Base-by-base conservation (phyloP, 805 yeast species). In the Nakazawaea anatomiae region DNA sequence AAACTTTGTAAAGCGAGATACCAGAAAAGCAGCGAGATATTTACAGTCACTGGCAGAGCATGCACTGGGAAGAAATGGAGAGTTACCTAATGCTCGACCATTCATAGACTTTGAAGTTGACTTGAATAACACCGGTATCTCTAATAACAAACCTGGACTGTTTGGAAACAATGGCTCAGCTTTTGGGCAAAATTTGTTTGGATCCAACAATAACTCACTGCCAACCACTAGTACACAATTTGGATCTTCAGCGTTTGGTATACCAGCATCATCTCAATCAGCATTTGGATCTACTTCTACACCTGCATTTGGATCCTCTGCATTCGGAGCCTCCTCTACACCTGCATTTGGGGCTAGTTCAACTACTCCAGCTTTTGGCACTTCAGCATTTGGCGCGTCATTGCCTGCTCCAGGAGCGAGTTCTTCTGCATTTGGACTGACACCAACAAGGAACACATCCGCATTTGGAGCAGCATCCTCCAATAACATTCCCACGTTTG, bases 1-100 rank as follows among this genome's bases (percentile, higher is more conserved):
- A 1, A 51, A 63, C 1, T 70, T 66, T 42, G 46, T 82, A 3
- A 59, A 58, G 8, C 63, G 61, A 0, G 75, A 78, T 50, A 60
- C 77, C 2, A 65, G 67, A 27, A 71, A 73, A 56, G 86, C 84
- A 6, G 85, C 83, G 0, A 68, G 86, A 46, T 82, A 74, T 60
- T 60, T 75, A n/a, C 86, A 83, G 53, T 56, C 71, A 25, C 66
- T 77, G 30, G 43, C 40, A 39, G 53, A 45, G 47, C 47, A 31
- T 47, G 57, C 53, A 54, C 54, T 28, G 31, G 28, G 36, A 18
- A 46, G 32, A 8, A 30, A 34, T n/a, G 49, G 48, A 1, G n/a
- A 29, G n/a, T 28, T 46, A 18, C 11, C 49, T 9, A 40, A 50
- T 6, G 39, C 50, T 31, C 54, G 48, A 29, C 48, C 51, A 10